Conservation (phyloP, 306 rosid genomes). For the Cicer bijugum region DNA sequence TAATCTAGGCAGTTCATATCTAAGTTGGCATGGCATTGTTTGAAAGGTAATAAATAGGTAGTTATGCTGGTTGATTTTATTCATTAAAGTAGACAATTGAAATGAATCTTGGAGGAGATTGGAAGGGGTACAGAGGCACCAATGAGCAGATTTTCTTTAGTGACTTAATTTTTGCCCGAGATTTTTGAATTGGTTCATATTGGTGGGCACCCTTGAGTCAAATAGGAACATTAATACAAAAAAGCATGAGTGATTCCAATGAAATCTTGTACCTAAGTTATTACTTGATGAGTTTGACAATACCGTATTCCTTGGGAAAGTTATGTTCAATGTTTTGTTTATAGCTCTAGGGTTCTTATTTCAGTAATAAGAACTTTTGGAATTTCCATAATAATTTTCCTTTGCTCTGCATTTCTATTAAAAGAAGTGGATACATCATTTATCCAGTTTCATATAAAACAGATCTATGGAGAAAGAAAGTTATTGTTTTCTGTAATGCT, state of each 20-base stretch:
- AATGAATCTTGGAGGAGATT: conserved; percentile 36
- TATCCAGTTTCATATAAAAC: conserved; percentile 28
- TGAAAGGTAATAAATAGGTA: conserved; percentile 26
- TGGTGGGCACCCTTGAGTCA: conserved; percentile 15
- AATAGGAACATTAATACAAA: not conserved
- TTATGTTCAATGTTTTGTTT: conserved; percentile 21
- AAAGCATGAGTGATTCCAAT: conserved; percentile 2
- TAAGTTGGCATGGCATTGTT: conserved; percentile 8
- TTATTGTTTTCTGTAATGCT: conserved; percentile 22
- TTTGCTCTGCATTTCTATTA: conserved; percentile 26
- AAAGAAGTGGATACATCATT: conserved; percentile 21
- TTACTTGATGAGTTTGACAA: conserved; percentile 9
- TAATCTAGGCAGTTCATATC: conserved; percentile 17
- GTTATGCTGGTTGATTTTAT: conserved; percentile 32
- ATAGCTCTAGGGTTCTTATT: conserved; percentile 24
- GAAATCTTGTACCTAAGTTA: conserved; percentile 12
- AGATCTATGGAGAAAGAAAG: conserved; percentile 25
- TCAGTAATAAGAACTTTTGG: not conserved
- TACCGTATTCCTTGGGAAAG: conserved; percentile 11
- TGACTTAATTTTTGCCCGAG: conserved; percentile 30
- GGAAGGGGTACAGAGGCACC: conserved; percentile 11
- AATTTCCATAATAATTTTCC: conserved; percentile 1
- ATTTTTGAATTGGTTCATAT: conserved; percentile 25
- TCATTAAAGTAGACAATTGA: conserved; percentile 15
- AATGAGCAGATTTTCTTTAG: not conserved